A percentile compares a stretch with the other conserved stretches of the same genome.
These are phyloP conservation scores for Linum trigynum DNA, from an alignment of 345 rosid species.

Conservation along the genomic window DNA sequence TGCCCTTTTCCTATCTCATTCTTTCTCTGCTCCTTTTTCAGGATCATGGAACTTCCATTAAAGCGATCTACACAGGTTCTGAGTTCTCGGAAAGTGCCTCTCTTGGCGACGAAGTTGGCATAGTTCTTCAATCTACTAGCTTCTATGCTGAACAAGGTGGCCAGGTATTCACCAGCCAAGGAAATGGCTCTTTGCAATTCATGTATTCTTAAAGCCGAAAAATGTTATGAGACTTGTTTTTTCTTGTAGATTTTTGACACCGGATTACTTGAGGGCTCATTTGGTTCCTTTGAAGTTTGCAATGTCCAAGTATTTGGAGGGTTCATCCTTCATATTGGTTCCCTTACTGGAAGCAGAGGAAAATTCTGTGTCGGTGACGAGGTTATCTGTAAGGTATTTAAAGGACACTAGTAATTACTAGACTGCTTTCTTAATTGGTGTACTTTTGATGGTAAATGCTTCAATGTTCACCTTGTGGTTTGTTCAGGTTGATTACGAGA, in stretches of 20 bases:
- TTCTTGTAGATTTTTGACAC: constrained; percentile 73
- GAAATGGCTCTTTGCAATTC: neutral
- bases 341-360: constrained; percentile 32
- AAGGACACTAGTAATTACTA: neutral
- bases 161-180: constrained; percentile 47
- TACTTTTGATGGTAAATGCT: neutral
- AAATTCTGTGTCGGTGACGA: constrained; percentile 55
- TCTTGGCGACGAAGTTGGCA: constrained; percentile 50
- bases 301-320: constrained; percentile 91
- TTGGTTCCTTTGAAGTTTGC: constrained; percentile 64
- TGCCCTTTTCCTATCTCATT: neutral
- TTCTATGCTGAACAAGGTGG: constrained; percentile 99
- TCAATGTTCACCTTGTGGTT: constrained; percentile 2
- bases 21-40: constrained; percentile 17
- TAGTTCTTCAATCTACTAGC: constrained; percentile 67
- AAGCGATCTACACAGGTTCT: constrained; percentile 79
- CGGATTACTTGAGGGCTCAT: constrained; percentile 63
- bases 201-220: too few relatives aligned
- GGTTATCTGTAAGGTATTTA: constrained; percentile 68
- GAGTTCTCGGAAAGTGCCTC: constrained; percentile 47
- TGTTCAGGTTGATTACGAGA: constrained; percentile 76
- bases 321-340: constrained; percentile 84
- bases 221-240: constrained; percentile 1
- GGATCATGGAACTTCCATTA: constrained; percentile 64
- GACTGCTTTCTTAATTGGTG: constrained; percentile 7